phyloP scores from a whole-genome alignment of 352 stramenopile species.

The Aphanomyces astaci region DNA sequence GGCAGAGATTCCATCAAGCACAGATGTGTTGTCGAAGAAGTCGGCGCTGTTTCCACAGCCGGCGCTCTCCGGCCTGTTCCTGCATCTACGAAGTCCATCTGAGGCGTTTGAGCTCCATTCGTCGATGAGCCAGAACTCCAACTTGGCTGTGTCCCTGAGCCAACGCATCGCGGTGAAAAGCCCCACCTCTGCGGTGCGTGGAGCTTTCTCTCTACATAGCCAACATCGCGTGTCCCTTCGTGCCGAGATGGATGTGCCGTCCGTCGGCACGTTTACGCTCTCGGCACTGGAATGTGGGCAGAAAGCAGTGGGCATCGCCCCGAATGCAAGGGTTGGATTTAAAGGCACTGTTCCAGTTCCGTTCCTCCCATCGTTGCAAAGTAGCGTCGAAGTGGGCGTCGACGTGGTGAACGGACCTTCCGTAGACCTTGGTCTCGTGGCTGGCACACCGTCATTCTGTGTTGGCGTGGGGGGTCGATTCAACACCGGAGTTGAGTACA shows the following conservation, averaged over 20 bases:
- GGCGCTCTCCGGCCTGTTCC: conserved; percentile 4
- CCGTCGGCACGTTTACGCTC: conserved; percentile 15
- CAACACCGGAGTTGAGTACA: conserved; percentile 14
- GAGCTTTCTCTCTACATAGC: conserved; percentile 8
- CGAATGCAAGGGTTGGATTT: conserved; percentile 20
- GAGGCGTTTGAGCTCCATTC: conserved; percentile 2
- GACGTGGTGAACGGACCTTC: conserved; percentile 17
- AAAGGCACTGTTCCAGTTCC: conserved; percentile 5
- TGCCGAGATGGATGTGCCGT: conserved; percentile 6
- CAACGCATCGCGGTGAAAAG: conserved; percentile 1
- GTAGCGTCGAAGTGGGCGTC: conserved; percentile 4
- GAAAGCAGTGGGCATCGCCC: conserved; percentile 17
- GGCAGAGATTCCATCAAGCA: not conserved
- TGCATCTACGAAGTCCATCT: conserved; percentile 14
- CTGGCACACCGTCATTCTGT: conserved; percentile 4
- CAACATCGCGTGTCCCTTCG: conserved; percentile 17
- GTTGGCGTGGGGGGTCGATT: conserved; percentile 13
- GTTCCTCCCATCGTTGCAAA: not conserved
- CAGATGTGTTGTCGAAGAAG: conserved; percentile 8
- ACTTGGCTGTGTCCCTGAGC: conserved; percentile 10
- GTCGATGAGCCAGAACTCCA: conserved; percentile 4
- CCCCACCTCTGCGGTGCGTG: not conserved
- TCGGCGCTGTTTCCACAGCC: conserved; percentile 11
- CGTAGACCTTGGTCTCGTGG: conserved; percentile 3
- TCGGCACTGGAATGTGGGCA: conserved; percentile 20